Conservation (phyloP, 176 grass and related monocot species). For the Rhynchospora pubera region DNA sequence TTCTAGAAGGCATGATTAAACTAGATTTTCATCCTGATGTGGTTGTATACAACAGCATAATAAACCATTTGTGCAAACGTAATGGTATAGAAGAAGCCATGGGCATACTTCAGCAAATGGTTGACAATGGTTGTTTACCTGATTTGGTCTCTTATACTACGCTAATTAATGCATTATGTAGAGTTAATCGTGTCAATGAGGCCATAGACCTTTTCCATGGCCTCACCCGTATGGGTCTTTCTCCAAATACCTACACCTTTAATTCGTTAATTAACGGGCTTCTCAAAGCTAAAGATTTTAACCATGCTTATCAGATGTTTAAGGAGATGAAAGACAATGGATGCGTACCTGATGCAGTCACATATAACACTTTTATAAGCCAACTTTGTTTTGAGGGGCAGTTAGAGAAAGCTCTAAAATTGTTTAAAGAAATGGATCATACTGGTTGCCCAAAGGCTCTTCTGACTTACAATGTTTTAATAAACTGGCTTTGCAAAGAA, state of each 20-base stretch:
- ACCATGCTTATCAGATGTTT: conserved; percentile 54
- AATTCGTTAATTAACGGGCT: conserved; percentile 71
- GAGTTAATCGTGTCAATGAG: conserved; percentile 56
- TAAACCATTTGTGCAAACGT: conserved; percentile 44
- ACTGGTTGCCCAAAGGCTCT: conserved; percentile 46
- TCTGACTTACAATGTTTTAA: conserved; percentile 70
- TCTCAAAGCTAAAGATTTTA: conserved; percentile 49
- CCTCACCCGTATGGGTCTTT: conserved; percentile 51
- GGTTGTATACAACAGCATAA: conserved; percentile 57
- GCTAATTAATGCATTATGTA: conserved; percentile 53
- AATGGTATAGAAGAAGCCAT: conserved; percentile 55
- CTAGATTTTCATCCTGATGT: conserved; percentile 58
- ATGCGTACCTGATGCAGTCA: conserved; percentile 58
- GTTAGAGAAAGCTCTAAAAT: conserved; percentile 53
- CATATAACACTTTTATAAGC: conserved; percentile 66
- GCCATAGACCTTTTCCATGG: conserved; percentile 58
- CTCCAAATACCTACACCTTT: conserved; percentile 64
- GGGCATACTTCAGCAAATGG: conserved; percentile 58
- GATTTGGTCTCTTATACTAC: conserved; percentile 65
- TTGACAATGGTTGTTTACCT: conserved; percentile 48
- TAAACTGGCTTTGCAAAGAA: conserved; percentile 72
- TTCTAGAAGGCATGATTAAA: conserved; percentile 72
- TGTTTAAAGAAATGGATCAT: conserved; percentile 83
- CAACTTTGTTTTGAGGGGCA: conserved; percentile 50
- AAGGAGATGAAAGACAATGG: conserved; percentile 74